phyloP scores from a whole-genome alignment of 345 rosid species.

The Salix koriyanagi region DNA sequence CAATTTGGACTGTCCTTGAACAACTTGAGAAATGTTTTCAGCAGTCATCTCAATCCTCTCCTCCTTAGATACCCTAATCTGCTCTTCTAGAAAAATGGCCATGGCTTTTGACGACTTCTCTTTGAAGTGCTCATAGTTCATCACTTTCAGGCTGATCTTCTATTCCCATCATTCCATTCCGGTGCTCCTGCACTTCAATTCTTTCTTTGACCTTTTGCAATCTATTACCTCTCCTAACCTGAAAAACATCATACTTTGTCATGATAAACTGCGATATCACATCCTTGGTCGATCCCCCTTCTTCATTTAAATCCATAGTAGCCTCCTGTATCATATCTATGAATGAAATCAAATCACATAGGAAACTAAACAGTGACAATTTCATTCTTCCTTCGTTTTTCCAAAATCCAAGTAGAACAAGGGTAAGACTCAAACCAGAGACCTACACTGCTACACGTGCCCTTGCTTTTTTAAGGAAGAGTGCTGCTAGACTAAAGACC shows the following conservation, averaged over 20 bases:
- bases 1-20: background rate
- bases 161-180: background rate
- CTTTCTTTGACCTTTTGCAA: background rate
- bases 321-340: slow-evolving; percentile 20
- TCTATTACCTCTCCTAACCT: background rate
- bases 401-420: background rate
- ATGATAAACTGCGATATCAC: slow-evolving; percentile 10
- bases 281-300: slow-evolving; percentile 17
- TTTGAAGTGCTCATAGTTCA: background rate
- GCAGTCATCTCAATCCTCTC: background rate
- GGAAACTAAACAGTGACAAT: background rate
- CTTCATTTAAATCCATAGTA: slow-evolving; percentile 14
- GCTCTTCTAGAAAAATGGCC: background rate
- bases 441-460: background rate
- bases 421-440: background rate
- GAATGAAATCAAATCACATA: background rate
- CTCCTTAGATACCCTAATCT: background rate
- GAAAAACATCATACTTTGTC: slow-evolving; percentile 8
- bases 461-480: background rate
- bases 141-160: background rate
- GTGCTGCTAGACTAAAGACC: background rate
- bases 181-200: background rate
- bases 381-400: background rate
- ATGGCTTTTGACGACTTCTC: background rate
- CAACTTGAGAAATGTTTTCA: background rate